Evolutionary conservation across 164 flowering plant genomes (phyloP).

Genomic region (Paratinospora sagittata): DNA sequence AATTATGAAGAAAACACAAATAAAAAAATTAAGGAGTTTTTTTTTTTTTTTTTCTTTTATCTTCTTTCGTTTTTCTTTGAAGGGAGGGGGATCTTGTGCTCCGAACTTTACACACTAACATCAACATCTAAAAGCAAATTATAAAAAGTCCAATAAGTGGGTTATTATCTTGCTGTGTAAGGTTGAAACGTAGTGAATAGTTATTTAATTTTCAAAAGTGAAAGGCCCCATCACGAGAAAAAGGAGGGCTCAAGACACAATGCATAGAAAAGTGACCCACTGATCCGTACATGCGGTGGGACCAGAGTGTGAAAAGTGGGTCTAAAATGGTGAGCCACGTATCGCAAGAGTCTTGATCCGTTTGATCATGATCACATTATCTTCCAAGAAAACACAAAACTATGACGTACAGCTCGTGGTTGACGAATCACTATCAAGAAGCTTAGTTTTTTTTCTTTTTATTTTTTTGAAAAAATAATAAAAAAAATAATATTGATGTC

Average conservation of each 20-base stretch:
- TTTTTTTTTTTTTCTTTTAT: no score
- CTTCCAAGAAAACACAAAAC: background rate
- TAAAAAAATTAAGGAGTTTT: no score
- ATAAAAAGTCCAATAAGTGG: no score
- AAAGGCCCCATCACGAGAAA: background rate
- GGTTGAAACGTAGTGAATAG: no score
- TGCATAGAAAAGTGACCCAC: background rate
- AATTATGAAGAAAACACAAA: no score
- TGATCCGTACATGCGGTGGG: background rate
- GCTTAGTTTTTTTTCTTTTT: no score
- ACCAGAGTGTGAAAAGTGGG: background rate
- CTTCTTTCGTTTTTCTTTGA: no score
- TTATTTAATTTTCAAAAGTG: no score
- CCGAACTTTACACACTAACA: no score
- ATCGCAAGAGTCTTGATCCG: background rate
- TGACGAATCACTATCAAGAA: conserved; percentile 2
- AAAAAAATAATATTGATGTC: background rate
- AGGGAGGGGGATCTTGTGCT: no score
- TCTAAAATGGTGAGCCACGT: background rate
- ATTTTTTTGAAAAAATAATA: background rate
- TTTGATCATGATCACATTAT: background rate
- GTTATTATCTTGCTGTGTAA: no score
- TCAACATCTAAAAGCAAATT: no score
- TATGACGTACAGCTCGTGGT: background rate
- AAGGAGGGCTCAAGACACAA: background rate